These are phyloP conservation scores for Poterioochromonas sp. DNA, from an alignment of 352 stramenopile genomes.

Conservation along the genomic window DNA sequence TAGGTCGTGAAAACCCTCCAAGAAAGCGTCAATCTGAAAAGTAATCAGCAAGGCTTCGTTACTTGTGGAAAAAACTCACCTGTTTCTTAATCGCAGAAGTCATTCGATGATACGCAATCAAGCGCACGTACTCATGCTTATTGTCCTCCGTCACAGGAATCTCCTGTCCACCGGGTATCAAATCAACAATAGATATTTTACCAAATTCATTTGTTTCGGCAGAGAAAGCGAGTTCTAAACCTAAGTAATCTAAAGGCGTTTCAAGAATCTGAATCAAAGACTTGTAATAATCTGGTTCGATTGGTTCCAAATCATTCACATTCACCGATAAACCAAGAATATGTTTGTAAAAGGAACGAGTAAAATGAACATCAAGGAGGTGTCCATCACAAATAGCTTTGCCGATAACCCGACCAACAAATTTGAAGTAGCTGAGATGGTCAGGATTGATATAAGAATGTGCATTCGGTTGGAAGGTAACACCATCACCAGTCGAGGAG, in stretches of 20 bases:
- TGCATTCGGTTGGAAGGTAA: conserved; percentile 97
- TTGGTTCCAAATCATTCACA: conserved; percentile 60
- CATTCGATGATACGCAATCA: conserved; percentile 94
- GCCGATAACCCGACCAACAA: conserved; percentile 64
- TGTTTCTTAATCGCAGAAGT: conserved; percentile 89
- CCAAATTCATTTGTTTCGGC: conserved; percentile 6
- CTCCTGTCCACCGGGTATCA: conserved; percentile 79
- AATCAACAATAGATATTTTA: conserved; percentile 53
- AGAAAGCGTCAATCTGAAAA: conserved; percentile 81
- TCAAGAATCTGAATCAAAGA: not conserved
- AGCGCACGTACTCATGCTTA: conserved; percentile 87
- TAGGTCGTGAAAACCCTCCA: conserved; percentile 89
- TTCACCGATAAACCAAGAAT: conserved; percentile 62
- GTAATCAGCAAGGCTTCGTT: no score
- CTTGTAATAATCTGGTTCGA: conserved; percentile 32
- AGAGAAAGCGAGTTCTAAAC: conserved; percentile 25
- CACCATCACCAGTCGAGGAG: conserved; percentile 73
- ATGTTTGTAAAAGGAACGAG: conserved; percentile 74
- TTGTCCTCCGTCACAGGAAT: conserved; percentile 87
- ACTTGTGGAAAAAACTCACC: conserved; percentile 55
- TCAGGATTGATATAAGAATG: conserved; percentile 90
- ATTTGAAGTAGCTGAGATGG: conserved; percentile 69
- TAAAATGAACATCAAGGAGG: conserved; percentile 73
- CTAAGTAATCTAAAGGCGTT: not conserved
- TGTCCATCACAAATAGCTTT: conserved; percentile 73